A percentile compares a stretch with the other conserved stretches of the same genome.
phyloP scores from a whole-genome alignment of 2,329 filamentous ascomycete genomes.

The Cladophialophora psammophila region DNA sequence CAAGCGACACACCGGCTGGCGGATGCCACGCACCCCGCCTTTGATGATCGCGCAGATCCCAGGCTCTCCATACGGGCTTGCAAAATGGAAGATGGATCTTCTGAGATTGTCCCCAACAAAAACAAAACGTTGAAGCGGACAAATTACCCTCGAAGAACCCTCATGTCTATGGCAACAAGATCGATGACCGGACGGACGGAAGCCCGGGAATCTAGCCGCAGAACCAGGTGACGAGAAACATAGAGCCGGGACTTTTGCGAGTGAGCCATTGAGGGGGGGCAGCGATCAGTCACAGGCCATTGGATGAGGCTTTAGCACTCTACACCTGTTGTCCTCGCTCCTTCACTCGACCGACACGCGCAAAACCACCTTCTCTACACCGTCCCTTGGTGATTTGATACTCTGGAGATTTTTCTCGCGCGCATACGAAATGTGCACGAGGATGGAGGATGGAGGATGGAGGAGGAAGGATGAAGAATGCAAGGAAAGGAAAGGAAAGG shows the following conservation, averaged over 20 bases:
- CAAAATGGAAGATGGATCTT: conserved; percentile 13
- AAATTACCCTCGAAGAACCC: conserved; percentile 11
- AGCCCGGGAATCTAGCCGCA: background rate
- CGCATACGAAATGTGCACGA: too few species aligned
- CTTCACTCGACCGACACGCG: background rate
- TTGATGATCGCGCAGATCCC: background rate
- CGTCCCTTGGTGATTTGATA: background rate
- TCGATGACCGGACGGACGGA: conserved; percentile 5
- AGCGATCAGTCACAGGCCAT: conserved; percentile 15
- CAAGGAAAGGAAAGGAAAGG: too few species aligned
- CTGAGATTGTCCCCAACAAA: conserved; percentile 16
- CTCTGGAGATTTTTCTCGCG: background rate
- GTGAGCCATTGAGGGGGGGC: background rate
- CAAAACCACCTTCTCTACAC: background rate
- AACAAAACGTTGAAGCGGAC: conserved; percentile 16
- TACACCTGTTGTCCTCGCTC: conserved; percentile 24
- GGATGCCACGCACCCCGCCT: too few species aligned
- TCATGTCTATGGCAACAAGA: background rate
- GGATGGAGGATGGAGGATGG: too few species aligned
- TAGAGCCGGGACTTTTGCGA: background rate
- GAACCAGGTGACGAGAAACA: conserved; percentile 9
- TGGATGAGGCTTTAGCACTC: conserved; percentile 27
- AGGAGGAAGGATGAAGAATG: too few species aligned
- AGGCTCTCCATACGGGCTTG: conserved; percentile 11
- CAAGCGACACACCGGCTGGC: background rate